Evolutionary conservation across 139 green algal species (phyloP).

Genomic region (Micractinium sp.): DNA sequence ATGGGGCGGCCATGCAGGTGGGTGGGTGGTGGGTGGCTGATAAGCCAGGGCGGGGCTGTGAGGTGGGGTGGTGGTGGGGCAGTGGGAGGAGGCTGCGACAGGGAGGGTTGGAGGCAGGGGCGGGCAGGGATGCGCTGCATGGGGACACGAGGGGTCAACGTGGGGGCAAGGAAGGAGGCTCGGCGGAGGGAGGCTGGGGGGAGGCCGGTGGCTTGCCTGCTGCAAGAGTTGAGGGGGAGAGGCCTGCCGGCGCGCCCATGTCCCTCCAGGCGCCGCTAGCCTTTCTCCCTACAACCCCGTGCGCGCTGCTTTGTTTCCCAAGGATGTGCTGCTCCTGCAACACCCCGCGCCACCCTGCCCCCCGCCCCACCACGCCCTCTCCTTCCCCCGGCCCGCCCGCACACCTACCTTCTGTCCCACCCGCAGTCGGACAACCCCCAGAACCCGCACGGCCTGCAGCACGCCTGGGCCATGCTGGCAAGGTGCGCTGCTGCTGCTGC

Average conservation of each 20-base stretch:
- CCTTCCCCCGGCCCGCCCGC: neutral
- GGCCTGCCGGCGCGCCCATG: no score
- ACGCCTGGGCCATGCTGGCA: conserved; percentile 68
- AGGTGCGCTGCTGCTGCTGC: conserved; percentile 25
- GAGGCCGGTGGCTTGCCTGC: neutral
- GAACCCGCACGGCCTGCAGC: conserved; percentile 56
- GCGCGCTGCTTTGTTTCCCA: no score
- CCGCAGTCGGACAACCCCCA: conserved; percentile 57
- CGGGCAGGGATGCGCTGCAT: neutral
- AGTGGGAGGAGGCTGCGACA: no score
- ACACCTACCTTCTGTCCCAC: neutral
- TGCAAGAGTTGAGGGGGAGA: neutral
- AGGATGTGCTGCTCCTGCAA: no score
- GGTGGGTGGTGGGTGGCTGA: neutral
- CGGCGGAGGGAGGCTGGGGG: no score
- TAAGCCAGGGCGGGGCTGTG: no score
- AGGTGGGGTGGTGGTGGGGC: no score
- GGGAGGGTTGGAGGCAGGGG: no score
- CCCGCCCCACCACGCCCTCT: neutral
- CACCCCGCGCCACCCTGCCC: neutral
- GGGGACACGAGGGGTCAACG: no score
- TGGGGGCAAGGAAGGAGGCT: neutral
- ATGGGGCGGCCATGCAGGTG: conserved; percentile 63
- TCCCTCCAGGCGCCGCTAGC: no score
- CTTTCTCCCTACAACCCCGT: no score